These are phyloP conservation scores for Flaveria robusta DNA, from an alignment of 129 eudicot genomes.

Conservation along the genomic window DNA sequence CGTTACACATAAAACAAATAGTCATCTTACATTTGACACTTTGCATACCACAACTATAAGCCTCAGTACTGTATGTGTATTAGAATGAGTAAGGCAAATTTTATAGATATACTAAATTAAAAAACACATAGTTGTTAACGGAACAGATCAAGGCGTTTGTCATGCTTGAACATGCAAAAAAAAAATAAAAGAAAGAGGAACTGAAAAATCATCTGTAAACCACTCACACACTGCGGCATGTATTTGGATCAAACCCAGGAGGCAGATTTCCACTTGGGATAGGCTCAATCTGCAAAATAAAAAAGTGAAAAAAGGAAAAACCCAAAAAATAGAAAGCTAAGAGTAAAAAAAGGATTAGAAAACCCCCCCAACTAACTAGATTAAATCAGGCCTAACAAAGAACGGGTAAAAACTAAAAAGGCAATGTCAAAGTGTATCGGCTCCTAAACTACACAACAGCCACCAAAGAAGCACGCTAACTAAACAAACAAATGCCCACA, in stretches of 20 bases:
- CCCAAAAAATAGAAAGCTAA: constrained; percentile 12
- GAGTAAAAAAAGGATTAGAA: constrained; percentile 14
- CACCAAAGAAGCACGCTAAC: constrained; percentile 26
- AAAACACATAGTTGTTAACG: constrained; percentile 8
- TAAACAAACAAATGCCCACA: constrained; percentile 23
- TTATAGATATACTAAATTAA: neutral
- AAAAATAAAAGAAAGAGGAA: constrained; percentile 24
- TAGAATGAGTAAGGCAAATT: constrained; percentile 11
- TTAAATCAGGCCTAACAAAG: constrained; percentile 20
- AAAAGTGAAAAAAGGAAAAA: constrained; percentile 42
- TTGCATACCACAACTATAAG: constrained; percentile 20
- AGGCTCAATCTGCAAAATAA: constrained; percentile 92
- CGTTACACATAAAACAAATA: constrained; percentile 25
- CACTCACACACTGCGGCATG: constrained; percentile 99
- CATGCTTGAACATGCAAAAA: constrained; percentile 32
- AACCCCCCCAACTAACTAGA: constrained; percentile 26
- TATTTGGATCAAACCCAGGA: constrained; percentile 98
- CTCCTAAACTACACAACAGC: constrained; percentile 19
- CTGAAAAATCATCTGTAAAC: constrained; percentile 37
- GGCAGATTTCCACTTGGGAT: constrained; percentile 99
- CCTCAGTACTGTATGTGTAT: neutral
- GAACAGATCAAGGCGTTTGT: constrained; percentile 21
- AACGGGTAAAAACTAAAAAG: constrained; percentile 18
- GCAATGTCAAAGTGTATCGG: constrained; percentile 11
- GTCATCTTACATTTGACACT: constrained; percentile 29